These are phyloP conservation scores for Leonotis leonurus DNA, from an alignment of 257 asterid species.

Conservation along the genomic window DNA sequence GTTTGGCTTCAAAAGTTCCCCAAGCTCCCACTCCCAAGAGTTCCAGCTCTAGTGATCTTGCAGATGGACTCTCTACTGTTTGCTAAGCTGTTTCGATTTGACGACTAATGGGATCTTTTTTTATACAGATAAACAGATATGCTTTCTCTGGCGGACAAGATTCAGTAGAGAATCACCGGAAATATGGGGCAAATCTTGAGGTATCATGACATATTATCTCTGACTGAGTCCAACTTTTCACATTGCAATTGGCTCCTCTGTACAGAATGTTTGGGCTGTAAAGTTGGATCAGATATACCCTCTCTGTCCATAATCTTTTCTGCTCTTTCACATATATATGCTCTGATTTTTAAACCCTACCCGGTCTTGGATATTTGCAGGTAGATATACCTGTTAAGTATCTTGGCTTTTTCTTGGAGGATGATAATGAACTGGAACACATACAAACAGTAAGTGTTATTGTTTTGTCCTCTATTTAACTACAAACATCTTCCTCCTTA, in stretches of 20 bases:
- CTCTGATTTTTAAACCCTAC: background rate
- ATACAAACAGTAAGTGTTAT: slow-evolving; percentile 42
- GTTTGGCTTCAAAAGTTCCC: slow-evolving; percentile 23
- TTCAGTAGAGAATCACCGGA: slow-evolving; percentile 74
- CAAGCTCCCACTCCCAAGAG: background rate
- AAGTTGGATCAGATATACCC: background rate
- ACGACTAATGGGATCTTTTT: background rate
- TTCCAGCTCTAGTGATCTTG: background rate
- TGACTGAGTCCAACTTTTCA: background rate
- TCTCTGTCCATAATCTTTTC: too few relatives aligned
- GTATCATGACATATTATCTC: slow-evolving; percentile 29
- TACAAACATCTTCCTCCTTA: background rate
- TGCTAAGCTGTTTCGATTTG: background rate
- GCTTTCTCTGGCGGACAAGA: slow-evolving; percentile 98
- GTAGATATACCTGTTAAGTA: slow-evolving; percentile 85
- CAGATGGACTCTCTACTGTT: background rate
- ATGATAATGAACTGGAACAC: slow-evolving; percentile 69
- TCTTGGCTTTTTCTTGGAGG: slow-evolving; percentile 92
- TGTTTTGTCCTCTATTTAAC: background rate
- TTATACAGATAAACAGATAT: slow-evolving; percentile 61
- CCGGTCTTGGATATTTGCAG: slow-evolving; percentile 28
- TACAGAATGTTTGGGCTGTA: background rate
- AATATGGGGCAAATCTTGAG: slow-evolving; percentile 93
- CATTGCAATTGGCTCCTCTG: background rate
- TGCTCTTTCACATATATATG: background rate